These are phyloP conservation scores for Solanum hybrid DNA, from an alignment of 305 asterid genomes.

Conservation along the genomic window DNA sequence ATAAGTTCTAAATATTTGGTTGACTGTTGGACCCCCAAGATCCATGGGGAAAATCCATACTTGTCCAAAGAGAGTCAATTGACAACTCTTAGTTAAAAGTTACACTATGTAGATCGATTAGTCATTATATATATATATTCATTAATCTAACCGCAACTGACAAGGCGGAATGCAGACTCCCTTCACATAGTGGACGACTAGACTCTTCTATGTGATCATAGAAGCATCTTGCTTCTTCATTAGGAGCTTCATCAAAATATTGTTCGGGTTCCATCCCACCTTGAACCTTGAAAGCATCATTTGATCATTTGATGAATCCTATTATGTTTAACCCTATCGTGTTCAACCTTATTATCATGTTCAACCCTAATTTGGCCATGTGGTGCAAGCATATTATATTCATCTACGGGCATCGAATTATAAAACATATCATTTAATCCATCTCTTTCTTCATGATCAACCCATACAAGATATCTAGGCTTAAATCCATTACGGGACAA, in stretches of 20 bases:
- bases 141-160: too few species aligned
- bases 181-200: background rate
- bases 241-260: background rate
- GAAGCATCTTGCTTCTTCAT: background rate
- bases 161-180: too few species aligned
- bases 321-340: too few species aligned
- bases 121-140: too few species aligned
- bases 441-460: background rate
- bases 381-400: background rate
- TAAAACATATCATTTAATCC: too few species aligned
- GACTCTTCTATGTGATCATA: background rate
- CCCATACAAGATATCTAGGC: background rate
- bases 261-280: background rate
- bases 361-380: background rate
- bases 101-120: background rate
- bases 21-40: background rate
- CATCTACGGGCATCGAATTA: background rate
- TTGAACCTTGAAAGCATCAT: background rate
- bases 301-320: background rate
- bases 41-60: background rate
- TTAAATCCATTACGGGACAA: background rate
- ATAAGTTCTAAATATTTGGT: background rate
- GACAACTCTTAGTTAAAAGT: background rate
- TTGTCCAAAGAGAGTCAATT: background rate
- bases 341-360: background rate